Evolutionary conservation across 2,329 filamentous ascomycete genomes (phyloP).

Genomic region (Hymenoscyphus occultus): DNA sequence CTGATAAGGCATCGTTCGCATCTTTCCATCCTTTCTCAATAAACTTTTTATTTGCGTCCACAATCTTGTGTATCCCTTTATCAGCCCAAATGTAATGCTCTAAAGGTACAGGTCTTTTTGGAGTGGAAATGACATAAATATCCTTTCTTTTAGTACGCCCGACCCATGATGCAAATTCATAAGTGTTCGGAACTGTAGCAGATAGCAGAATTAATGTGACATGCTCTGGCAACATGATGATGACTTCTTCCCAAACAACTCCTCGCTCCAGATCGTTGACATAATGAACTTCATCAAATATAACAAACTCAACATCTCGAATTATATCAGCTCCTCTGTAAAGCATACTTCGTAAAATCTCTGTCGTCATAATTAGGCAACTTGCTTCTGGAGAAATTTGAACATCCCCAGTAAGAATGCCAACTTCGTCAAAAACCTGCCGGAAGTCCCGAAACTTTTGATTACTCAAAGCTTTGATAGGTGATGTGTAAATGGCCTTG

Average conservation of each 20-base stretch:
- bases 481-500: slow-evolving; percentile 97
- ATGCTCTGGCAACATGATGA: slow-evolving; percentile 98
- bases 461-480: slow-evolving; percentile 97
- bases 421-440: slow-evolving; percentile 87
- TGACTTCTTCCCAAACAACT: slow-evolving; percentile 99
- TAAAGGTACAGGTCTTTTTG: slow-evolving; percentile 88
- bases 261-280: slow-evolving; percentile 95
- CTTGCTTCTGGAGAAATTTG: slow-evolving; percentile 97
- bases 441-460: slow-evolving; percentile 98
- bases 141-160: slow-evolving; percentile 97
- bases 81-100: slow-evolving; percentile 97
- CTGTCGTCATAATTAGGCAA: slow-evolving; percentile 98
- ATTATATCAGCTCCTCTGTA: slow-evolving; percentile 95
- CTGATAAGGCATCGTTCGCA: slow-evolving; percentile 77
- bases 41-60: slow-evolving; percentile 88
- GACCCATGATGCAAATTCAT: slow-evolving; percentile 98
- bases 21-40: slow-evolving; percentile 93
- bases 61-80: slow-evolving; percentile 91
- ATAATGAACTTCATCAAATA: slow-evolving; percentile 98
- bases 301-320: slow-evolving; percentile 95
- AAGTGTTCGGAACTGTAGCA: slow-evolving; percentile 93
- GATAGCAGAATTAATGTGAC: slow-evolving; percentile 93
- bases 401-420: slow-evolving; percentile 94
- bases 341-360: slow-evolving; percentile 96
- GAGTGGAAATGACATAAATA: slow-evolving; percentile 97